Base-by-base conservation (phyloP, 805 yeast genomes). In the Candida dajiaensis region DNA sequence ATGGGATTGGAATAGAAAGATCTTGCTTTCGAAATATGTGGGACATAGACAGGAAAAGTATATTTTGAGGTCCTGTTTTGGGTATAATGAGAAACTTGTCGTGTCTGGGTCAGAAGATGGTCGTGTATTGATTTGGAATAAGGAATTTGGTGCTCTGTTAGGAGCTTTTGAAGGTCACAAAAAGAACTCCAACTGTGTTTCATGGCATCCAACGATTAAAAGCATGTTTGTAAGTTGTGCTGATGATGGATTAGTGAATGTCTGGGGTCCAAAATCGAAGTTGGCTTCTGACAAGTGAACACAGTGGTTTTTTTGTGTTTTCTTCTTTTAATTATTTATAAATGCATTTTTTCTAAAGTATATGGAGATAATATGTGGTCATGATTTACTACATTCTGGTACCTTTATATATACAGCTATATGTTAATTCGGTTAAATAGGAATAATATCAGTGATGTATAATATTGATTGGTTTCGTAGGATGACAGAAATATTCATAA, bases 101-200 rank as follows among this genome's bases (percentile, higher is more conserved):
- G 67, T 83, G n/a, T 79, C 89, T 53, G 96, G 97, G 0, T 80
- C 90, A 40, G 95, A 86, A 58, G 95, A 89, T 62, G 89, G 89
- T 0, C 70, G 75, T 44, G 73, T 87, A 4, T 88, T 81, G 60
- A 69, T 89, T 2, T 89, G 96, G 95, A 85, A 85, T 57, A 71
- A 83, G 19, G 72, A 74, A 41, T 81, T 81, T 22, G 89, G 94
- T 6, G 81, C 81, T 48, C 69, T 87, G 21, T 66, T 89, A 4
- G 67, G 66, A 16, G 61, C 78, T 13, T 66, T 85, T 19, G 71
- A 76, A 38, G 92, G 82, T 2, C 95, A 87, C 61, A 62, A 63
- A 11, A 79, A 79, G 0, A 68, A 80, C 49, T 85, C 92, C 52
- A 36, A 87, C 60, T 79, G 86, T 40, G 94, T 89, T 2, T 81